Base-by-base conservation (phyloP, 495 filamentous ascomycete genomes). In the Aspergillus conjunctus region DNA sequence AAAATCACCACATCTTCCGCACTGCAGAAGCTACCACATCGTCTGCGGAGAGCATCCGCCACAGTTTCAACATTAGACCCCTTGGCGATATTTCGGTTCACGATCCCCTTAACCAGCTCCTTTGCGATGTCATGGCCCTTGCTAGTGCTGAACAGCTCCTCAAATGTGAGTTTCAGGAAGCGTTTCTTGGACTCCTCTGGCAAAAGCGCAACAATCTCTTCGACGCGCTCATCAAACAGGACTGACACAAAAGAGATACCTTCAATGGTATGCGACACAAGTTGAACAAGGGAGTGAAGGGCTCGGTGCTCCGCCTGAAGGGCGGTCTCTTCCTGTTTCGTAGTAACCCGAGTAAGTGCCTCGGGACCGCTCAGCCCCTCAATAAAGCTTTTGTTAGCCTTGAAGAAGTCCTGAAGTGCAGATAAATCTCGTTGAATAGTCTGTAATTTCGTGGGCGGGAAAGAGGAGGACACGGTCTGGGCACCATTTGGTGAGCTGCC, bases 31-130 rank as follows among this genome's bases (percentile, higher is more conserved):
- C 86, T 94, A 48, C 94, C 95, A 64, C 94, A 99, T 60, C 91
- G 84, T 64, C 95, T 82, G 21, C 94, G 82, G 18, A 99, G 77
- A 15, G 92, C 92, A 74, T 98, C 94, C 0, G 94, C 92, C 43
- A 99, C 91, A 0, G 92, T 97, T 72, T 99, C 94, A 17, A 99
- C 93, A 65, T 97, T 98, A 21, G 92, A 90, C 21, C 94, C 94
- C 63, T 88, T 93, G 41, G 91, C 91, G 68, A 99, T 98, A 72
- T 95, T 98, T 39, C 92, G 83, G 74, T 98, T 98, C 56, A 99
- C 94, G 63, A 99, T 97, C 1, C 93, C 93, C 72, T 97, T 98
- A 41, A 99, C 95, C 3, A 99, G 79, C 58, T 96, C 88, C 75
- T 96, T 96, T 20, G 93, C 95, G n/a, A 98, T 83, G 21, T 96